These are phyloP conservation scores for Arctium lappa DNA, from an alignment of 129 eudicot genomes.

Conservation along the genomic window DNA sequence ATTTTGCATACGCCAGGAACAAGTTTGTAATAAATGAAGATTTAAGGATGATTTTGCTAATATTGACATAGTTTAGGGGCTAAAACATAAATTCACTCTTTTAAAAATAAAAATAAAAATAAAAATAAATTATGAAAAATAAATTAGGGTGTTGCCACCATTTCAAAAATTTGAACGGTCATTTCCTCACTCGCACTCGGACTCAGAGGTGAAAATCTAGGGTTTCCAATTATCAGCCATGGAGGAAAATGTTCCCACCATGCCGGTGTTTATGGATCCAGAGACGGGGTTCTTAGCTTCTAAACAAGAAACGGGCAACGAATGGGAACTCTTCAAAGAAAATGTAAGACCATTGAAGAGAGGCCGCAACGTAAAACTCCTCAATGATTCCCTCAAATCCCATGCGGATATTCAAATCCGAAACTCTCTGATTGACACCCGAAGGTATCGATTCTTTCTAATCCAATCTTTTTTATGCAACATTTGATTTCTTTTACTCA, in stretches of 20 bases:
- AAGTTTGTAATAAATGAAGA: too few species aligned
- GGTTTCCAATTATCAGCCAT: conserved; percentile 17
- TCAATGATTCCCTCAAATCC: conserved; percentile 81
- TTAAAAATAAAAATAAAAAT: too few species aligned
- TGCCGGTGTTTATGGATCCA: conserved; percentile 42
- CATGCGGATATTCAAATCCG: conserved; percentile 46
- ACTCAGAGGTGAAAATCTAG: not conserved
- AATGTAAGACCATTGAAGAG: conserved; percentile 88
- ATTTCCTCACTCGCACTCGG: not conserved
- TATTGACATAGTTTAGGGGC: not conserved
- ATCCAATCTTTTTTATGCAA: not conserved
- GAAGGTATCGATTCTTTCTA: conserved; percentile 36
- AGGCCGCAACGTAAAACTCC: conserved; percentile 73
- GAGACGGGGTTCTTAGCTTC: conserved; percentile 70
- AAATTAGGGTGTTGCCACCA: not conserved
- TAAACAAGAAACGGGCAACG: conserved; percentile 61
- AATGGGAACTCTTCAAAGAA: conserved; percentile 90
- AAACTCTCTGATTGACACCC: conserved; percentile 43
- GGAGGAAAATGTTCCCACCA: conserved; percentile 9
- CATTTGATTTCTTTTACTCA: not conserved
- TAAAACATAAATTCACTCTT: not conserved
- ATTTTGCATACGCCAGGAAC: too few species aligned
- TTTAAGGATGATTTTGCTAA: not conserved
- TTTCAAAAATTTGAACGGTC: not conserved
- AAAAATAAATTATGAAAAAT: too few species aligned